Conservation (phyloP, 306 rosid species). For the Trichosanthes cucumerina region DNA sequence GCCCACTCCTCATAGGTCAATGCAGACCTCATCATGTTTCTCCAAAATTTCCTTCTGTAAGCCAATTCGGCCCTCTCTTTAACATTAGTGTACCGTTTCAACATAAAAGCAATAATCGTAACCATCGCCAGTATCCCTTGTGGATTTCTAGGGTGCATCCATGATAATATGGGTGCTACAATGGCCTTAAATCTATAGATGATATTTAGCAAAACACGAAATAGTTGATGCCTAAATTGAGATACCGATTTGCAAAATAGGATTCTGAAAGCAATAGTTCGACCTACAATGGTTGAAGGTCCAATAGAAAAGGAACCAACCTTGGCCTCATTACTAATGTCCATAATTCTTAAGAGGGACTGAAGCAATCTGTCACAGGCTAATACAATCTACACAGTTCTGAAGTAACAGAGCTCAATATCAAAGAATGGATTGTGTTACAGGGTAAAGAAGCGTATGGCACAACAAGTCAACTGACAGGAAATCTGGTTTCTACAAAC, state of each 20-base stretch:
- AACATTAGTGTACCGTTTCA: slow-evolving; percentile 76
- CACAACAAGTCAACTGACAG: background rate
- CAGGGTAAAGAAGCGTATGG: background rate
- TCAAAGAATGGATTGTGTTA: background rate
- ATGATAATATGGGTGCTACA: slow-evolving; percentile 40
- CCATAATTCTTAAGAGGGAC: slow-evolving; percentile 34
- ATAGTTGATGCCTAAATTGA: slow-evolving; percentile 48
- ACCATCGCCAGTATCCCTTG: slow-evolving; percentile 89
- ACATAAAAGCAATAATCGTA: slow-evolving; percentile 66
- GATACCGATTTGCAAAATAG: slow-evolving; percentile 75
- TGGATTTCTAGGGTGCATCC: slow-evolving; percentile 86
- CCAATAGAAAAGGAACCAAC: slow-evolving; percentile 84
- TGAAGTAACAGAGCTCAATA: background rate
- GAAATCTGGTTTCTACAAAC: background rate
- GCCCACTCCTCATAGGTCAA: slow-evolving; percentile 98
- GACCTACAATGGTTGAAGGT: slow-evolving; percentile 69
- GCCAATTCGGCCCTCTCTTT: slow-evolving; percentile 80
- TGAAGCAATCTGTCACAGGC: background rate
- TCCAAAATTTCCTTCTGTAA: slow-evolving; percentile 88
- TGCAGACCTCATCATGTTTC: slow-evolving; percentile 89
- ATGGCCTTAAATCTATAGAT: slow-evolving; percentile 37
- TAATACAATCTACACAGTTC: background rate
- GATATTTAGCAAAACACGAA: slow-evolving; percentile 28
- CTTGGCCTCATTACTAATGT: slow-evolving; percentile 74
- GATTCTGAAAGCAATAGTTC: slow-evolving; percentile 70